These are phyloP conservation scores for Tuber magnatum DNA, from an alignment of 495 filamentous ascomycete genomes.

Conservation along the genomic window DNA sequence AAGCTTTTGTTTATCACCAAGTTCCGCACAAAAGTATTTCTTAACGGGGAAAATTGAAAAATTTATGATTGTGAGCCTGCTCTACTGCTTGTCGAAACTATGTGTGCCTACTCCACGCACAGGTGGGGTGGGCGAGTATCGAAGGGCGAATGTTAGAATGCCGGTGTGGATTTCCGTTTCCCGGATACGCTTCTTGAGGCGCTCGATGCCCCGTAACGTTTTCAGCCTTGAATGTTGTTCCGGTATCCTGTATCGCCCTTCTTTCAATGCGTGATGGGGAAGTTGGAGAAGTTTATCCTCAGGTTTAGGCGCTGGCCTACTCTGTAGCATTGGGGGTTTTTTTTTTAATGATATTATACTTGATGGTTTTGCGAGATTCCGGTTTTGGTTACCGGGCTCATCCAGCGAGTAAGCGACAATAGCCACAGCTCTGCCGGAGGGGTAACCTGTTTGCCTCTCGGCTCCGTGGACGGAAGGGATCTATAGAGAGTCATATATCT, in stretches of 20 bases:
- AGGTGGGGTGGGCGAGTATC: neutral
- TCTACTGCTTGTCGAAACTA: neutral
- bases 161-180: neutral
- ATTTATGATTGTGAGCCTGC: neutral
- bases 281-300: neutral
- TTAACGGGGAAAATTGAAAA: neutral
- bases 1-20: neutral
- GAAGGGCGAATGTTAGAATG: neutral
- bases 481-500: neutral
- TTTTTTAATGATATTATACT: too few relatives aligned
- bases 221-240: neutral
- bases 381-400: neutral
- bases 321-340: neutral
- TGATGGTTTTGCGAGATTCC: neutral
- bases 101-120: neutral
- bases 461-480: neutral
- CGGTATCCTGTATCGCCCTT: neutral
- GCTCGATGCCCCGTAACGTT: neutral
- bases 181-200: neutral
- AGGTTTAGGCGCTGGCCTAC: neutral
- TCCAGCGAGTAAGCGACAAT: neutral
- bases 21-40: neutral
- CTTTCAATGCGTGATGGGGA: neutral
- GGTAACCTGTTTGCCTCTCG: neutral
- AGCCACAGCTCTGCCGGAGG: neutral